These are phyloP conservation scores for Lyophyllum semitale DNA, from an alignment of 768 basidiomycete species.

Conservation along the genomic window DNA sequence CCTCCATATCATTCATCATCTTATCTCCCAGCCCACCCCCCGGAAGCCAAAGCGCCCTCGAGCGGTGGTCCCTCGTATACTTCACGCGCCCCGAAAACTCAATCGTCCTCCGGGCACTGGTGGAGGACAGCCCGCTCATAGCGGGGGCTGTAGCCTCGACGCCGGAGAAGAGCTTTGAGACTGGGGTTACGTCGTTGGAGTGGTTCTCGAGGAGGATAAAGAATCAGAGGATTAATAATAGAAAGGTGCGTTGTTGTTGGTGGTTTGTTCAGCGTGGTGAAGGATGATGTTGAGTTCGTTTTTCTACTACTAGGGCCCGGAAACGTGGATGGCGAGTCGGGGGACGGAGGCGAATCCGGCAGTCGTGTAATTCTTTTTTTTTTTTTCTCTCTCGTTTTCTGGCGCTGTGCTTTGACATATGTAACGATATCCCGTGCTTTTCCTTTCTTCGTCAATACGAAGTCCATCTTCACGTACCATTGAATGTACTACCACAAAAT, in stretches of 20 bases:
- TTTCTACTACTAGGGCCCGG: slow-evolving; percentile 44
- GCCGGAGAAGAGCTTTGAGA: slow-evolving; percentile 38
- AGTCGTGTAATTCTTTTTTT: background rate
- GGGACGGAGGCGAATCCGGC: slow-evolving; percentile 35
- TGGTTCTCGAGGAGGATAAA: slow-evolving; percentile 47
- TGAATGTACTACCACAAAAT: too few species aligned
- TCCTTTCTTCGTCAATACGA: too few species aligned
- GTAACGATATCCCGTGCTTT: background rate
- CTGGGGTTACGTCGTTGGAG: slow-evolving; percentile 37
- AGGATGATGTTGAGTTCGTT: background rate
- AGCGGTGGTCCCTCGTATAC: slow-evolving; percentile 70
- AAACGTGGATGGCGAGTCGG: slow-evolving; percentile 48
- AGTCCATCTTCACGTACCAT: background rate
- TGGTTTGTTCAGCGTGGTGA: background rate
- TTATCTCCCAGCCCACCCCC: slow-evolving; percentile 60
- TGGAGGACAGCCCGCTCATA: slow-evolving; percentile 51
- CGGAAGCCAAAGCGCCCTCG: slow-evolving; percentile 48
- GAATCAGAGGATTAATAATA: slow-evolving; percentile 46
- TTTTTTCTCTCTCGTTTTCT: too few species aligned
- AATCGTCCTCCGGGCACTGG: slow-evolving; percentile 49
- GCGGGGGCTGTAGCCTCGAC: slow-evolving; percentile 42
- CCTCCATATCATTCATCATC: too few species aligned
- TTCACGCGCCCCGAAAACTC: slow-evolving; percentile 65
- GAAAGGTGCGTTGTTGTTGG: slow-evolving; percentile 31
- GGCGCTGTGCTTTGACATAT: background rate